Base-by-base conservation (phyloP, 345 rosid genomes). In the Lumnitzera littorea region DNA sequence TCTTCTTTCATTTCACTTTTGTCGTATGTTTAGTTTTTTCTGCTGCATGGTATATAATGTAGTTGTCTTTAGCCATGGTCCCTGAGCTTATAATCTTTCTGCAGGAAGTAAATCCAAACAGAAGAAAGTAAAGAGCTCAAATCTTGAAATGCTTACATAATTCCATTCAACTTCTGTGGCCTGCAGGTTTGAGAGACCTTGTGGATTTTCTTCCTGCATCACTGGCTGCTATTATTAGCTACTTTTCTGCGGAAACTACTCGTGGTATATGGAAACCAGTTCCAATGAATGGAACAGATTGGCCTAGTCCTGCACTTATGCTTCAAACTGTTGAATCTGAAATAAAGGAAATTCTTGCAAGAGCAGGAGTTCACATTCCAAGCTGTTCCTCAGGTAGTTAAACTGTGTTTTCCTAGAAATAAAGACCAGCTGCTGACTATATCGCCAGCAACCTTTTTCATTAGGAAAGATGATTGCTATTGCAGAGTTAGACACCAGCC, bases 201-300 rank as follows among this genome's bases (percentile, higher is more conserved):
- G 77, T 82, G 24, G 88, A 82, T 69, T 82, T 78, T 70, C 67
- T 82, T 57, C 91, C 91, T 25, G 91, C 88, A 48, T 80, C 86
- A 50, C 29, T 82, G 65, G 91, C 81, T 10, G 53, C 63, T 25
- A 76, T 85, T 55, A 63, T 82, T 62, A 85, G 74, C 69, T 85
- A 82, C 64, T 82, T 82, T 60, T 66, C 86, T 27, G 88, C 88
- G 27, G 91, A 85, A 73, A 68, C 78, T 29, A 82, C 72, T 57
- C 85, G 88, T 48, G 91, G 88, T 54, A 67, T 74, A 23, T 82
- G 88, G 91, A 78, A 81, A 70, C 78, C 76, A 58, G 91, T 82
- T 57, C 78, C 76, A 10, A 85, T 85, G 88, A 85, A 85, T 71
- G 91, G 91, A 65, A 78, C 65, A 41, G 91, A 85, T 58, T 85